These are phyloP conservation scores for Myxozyma neotropica DNA, from an alignment of 805 yeast genomes.

Conservation along the genomic window DNA sequence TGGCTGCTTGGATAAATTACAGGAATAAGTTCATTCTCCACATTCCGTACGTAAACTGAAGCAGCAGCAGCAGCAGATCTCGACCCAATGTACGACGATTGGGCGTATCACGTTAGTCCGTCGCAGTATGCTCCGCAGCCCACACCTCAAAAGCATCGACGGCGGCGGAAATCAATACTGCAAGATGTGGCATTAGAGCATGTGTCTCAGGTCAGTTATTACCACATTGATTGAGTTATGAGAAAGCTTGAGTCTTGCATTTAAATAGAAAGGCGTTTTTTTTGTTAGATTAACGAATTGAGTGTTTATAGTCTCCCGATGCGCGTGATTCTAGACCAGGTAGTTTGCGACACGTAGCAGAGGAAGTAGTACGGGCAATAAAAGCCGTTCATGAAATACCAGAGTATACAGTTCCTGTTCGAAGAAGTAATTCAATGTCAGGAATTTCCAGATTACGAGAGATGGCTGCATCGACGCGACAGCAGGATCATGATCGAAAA, in stretches of 20 bases:
- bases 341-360: conserved; percentile 17
- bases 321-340: conserved; percentile 13
- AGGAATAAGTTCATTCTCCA: too few species aligned
- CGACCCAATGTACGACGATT: conserved; percentile 32
- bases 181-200: conserved; percentile 33
- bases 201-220: conserved; percentile 21
- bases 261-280: too few species aligned
- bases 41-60: too few species aligned
- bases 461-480: background rate
- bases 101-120: conserved; percentile 35
- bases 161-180: conserved; percentile 31
- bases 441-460: conserved; percentile 8
- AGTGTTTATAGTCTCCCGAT: conserved; percentile 1
- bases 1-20: too few species aligned
- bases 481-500: background rate
- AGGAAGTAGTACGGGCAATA: conserved; percentile 7
- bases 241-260: too few species aligned
- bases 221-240: too few species aligned
- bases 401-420: conserved; percentile 26
- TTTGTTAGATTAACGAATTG: too few species aligned
- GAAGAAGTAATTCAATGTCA: conserved; percentile 28
- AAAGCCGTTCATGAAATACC: conserved; percentile 20
- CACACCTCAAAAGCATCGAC: conserved; percentile 23
- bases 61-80: background rate
- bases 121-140: conserved; percentile 33